Percentiles rank a stretch among this genome's conserved stretches.
These are phyloP conservation scores for Gossypium aridum DNA, from an alignment of 441 rosid species.

Conservation along the genomic window DNA sequence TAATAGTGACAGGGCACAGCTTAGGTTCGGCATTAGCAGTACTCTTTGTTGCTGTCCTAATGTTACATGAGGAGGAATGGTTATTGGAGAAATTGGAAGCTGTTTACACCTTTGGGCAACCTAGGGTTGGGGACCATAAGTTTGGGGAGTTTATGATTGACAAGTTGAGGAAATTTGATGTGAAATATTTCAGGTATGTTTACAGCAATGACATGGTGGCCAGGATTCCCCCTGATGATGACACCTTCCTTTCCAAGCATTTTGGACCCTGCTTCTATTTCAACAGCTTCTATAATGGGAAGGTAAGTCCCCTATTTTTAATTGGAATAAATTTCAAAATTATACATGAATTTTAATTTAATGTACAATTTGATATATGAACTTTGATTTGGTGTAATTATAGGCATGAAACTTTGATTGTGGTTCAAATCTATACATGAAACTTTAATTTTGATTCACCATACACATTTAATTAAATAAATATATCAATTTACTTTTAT, in stretches of 20 bases:
- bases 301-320: slow-evolving; percentile 31
- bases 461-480: too few relatives aligned
- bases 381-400: too few relatives aligned
- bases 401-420: too few relatives aligned
- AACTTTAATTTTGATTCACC: too few relatives aligned
- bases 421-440: too few relatives aligned
- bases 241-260: slow-evolving; percentile 52
- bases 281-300: slow-evolving; percentile 45
- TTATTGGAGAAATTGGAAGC: slow-evolving; percentile 56
- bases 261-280: slow-evolving; percentile 55
- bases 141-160: slow-evolving; percentile 47
- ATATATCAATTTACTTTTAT: too few relatives aligned
- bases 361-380: too few relatives aligned
- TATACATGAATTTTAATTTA: too few relatives aligned
- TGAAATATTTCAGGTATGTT: slow-evolving; percentile 52
- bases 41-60: slow-evolving; percentile 43
- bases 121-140: slow-evolving; percentile 62
- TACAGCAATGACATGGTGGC: slow-evolving; percentile 72
- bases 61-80: slow-evolving; percentile 45
- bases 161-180: slow-evolving; percentile 26
- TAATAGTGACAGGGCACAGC: slow-evolving; percentile 77
- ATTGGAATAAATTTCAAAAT: neutral
- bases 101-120: slow-evolving; percentile 82
- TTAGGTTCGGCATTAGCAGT: slow-evolving; percentile 73
- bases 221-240: slow-evolving; percentile 68